Percentiles rank a stretch among this genome's conserved stretches.
phyloP scores from a whole-genome alignment of 192 early-diverging fungal genomes.

The Obelidium mucronatum region DNA sequence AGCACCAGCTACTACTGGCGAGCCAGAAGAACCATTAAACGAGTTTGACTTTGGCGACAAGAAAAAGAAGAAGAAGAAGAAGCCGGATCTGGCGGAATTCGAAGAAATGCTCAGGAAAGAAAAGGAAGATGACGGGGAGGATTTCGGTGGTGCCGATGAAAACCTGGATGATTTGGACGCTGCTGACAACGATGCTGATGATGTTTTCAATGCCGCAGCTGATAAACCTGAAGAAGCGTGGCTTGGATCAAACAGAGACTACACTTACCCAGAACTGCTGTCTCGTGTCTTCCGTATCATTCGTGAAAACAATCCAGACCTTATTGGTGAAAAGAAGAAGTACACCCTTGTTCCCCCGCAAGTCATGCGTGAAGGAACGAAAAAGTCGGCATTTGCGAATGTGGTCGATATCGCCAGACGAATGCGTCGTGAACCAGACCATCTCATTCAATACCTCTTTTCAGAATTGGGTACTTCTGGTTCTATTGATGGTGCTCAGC shows the following conservation, averaged over 20 bases:
- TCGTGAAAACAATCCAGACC: slow-evolving; percentile 92
- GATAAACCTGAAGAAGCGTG: slow-evolving; percentile 65
- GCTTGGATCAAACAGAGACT: slow-evolving; percentile 90
- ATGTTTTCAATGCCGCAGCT: background rate
- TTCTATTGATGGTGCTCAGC: slow-evolving; percentile 89
- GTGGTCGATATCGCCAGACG: slow-evolving; percentile 87
- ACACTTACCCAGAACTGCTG: slow-evolving; percentile 91
- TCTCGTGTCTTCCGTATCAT: slow-evolving; percentile 90
- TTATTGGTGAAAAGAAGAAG: slow-evolving; percentile 90
- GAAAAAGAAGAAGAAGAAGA: slow-evolving; percentile 84
- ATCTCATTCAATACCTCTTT: slow-evolving; percentile 97
- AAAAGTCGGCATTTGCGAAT: slow-evolving; percentile 97
- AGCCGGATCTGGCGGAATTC: slow-evolving; percentile 81
- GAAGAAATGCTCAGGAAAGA: slow-evolving; percentile 70
- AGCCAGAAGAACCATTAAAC: background rate
- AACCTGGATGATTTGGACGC: slow-evolving; percentile 24
- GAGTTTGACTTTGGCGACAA: slow-evolving; percentile 71
- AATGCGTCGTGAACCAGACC: slow-evolving; percentile 95
- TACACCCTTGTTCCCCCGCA: slow-evolving; percentile 95
- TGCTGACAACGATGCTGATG: slow-evolving; percentile 3
- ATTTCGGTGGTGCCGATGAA: slow-evolving; percentile 45
- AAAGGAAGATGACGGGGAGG: slow-evolving; percentile 57
- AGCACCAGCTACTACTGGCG: no score
- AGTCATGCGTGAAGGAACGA: slow-evolving; percentile 90
- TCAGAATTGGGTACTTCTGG: slow-evolving; percentile 99